Conservation (phyloP, 495 filamentous ascomycete species). For the Aspergillus biplanus region DNA sequence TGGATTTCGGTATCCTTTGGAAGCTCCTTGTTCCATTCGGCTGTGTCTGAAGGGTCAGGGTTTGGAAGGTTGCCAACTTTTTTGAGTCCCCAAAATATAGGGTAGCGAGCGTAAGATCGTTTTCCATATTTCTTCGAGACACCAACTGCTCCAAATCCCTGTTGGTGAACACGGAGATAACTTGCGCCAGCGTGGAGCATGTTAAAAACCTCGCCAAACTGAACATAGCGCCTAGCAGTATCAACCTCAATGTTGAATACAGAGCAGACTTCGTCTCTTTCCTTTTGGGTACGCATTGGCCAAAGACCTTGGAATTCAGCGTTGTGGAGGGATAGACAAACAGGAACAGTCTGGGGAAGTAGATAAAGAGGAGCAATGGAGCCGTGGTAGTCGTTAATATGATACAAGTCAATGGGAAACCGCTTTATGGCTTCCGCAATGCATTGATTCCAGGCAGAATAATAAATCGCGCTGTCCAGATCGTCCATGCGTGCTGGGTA, state of each 20-base stretch:
- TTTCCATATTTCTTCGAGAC: conserved; percentile 78
- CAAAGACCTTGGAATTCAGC: conserved; percentile 77
- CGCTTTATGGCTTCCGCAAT: conserved; percentile 64
- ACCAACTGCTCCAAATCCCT: conserved; percentile 75
- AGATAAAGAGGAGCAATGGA: conserved; percentile 72
- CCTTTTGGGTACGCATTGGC: conserved; percentile 71
- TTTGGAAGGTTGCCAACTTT: conserved; percentile 75
- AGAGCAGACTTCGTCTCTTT: conserved; percentile 68
- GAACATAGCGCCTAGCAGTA: conserved; percentile 47
- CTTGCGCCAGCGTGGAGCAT: conserved; percentile 73
- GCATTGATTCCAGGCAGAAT: conserved; percentile 75
- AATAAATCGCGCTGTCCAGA: conserved; percentile 71
- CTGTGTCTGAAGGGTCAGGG: conserved; percentile 75
- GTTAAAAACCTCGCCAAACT: conserved; percentile 73
- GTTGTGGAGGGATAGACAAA: conserved; percentile 62
- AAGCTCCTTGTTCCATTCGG: conserved; percentile 63
- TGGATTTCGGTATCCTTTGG: conserved; percentile 54
- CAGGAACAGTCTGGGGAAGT: conserved; percentile 59
- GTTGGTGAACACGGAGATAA: conserved; percentile 74
- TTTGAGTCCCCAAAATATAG: conserved; percentile 76
- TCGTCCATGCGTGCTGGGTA: conserved; percentile 78
- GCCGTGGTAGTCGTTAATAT: conserved; percentile 83
- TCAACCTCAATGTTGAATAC: conserved; percentile 65
- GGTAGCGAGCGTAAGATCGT: conserved; percentile 73
- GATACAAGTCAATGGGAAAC: conserved; percentile 71